Evolutionary conservation across 768 basidiomycete genomes (phyloP).

Genomic region (Clavulina sp.): DNA sequence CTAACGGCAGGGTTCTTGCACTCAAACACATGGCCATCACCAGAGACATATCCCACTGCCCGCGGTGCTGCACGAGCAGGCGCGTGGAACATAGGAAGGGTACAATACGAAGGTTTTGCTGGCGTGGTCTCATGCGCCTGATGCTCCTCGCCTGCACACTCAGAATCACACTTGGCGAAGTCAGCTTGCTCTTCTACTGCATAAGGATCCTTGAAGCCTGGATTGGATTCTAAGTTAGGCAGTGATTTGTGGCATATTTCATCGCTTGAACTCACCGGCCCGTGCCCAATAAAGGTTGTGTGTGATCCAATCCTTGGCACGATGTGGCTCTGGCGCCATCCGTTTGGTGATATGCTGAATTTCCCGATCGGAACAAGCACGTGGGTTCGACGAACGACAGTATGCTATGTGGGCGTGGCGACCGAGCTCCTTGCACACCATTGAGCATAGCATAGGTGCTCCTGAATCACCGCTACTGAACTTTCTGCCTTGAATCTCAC

Average conservation of each 20-base stretch:
- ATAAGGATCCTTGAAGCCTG: conserved; percentile 42
- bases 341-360: conserved; percentile 28
- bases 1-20: conserved; percentile 37
- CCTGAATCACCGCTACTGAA: conserved; percentile 19
- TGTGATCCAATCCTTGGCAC: conserved; percentile 35
- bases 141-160: too few species aligned
- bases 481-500: conserved; percentile 39
- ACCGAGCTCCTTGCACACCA: conserved; percentile 37
- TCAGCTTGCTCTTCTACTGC: conserved; percentile 28
- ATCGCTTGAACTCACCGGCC: too few species aligned
- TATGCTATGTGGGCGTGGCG: too few species aligned
- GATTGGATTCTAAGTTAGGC: too few species aligned
- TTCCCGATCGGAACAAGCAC: conserved; percentile 27
- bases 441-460: conserved; percentile 45
- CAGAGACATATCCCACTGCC: too few species aligned
- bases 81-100: too few species aligned
- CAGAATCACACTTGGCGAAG: background rate
- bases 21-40: conserved; percentile 37
- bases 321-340: conserved; percentile 30
- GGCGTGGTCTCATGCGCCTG: too few species aligned
- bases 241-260: too few species aligned
- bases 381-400: conserved; percentile 26
- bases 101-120: too few species aligned
- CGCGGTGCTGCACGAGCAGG: too few species aligned
- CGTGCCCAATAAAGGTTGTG: conserved; percentile 41